Conservation (phyloP, 177 flowering plant genomes). For the Telopea speciosissima region DNA sequence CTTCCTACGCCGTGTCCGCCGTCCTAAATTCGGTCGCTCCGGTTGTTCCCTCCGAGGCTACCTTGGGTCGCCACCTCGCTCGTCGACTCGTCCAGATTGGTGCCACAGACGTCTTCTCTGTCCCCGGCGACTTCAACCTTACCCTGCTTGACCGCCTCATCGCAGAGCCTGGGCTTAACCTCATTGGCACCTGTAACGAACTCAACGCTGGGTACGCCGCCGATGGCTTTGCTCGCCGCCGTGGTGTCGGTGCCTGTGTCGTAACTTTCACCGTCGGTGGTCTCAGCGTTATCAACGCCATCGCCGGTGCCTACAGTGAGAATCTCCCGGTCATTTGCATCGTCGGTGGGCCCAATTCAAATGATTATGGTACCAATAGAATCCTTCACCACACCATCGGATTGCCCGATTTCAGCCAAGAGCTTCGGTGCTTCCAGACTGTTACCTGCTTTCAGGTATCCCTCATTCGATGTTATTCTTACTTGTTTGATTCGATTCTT, state of each 20-base stretch:
- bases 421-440: slow-evolving; percentile 72
- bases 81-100: slow-evolving; percentile 80
- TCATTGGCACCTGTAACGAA: slow-evolving; percentile 90
- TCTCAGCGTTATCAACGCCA: slow-evolving; percentile 71
- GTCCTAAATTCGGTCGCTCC: slow-evolving; percentile 23
- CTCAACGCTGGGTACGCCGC: slow-evolving; percentile 97
- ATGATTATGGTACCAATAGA: slow-evolving; percentile 77
- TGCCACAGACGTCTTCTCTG: slow-evolving; percentile 70
- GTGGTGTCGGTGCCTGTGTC: slow-evolving; percentile 87
- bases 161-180: slow-evolving; percentile 69
- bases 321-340: slow-evolving; percentile 76
- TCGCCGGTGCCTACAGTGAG: slow-evolving; percentile 93
- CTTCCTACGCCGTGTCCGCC: slow-evolving; percentile 24
- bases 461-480: neutral
- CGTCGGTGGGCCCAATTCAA: slow-evolving; percentile 90
- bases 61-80: slow-evolving; percentile 84
- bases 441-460: slow-evolving; percentile 78
- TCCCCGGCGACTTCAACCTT: slow-evolving; percentile 91
- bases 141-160: slow-evolving; percentile 76
- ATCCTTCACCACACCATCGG: slow-evolving; percentile 92
- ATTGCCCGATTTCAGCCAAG: slow-evolving; percentile 73
- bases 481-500: neutral
- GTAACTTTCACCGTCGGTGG: slow-evolving; percentile 96
- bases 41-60: slow-evolving; percentile 31
- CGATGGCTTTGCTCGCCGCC: slow-evolving; percentile 75